Evolutionary conservation across 768 basidiomycete genomes (phyloP).

Genomic region (Xerocomellus amylosporus): DNA sequence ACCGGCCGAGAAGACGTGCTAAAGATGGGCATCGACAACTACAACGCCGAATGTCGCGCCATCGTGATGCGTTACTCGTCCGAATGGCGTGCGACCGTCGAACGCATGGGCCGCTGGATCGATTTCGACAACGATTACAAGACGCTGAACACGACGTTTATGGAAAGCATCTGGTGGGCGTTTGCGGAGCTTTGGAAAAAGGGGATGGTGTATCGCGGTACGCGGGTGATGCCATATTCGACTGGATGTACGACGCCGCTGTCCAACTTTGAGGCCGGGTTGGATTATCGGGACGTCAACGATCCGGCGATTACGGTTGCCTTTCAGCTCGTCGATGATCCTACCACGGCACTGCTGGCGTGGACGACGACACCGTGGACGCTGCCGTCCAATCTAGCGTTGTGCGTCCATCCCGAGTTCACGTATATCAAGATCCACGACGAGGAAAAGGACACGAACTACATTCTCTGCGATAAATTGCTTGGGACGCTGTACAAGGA

Average conservation of each 20-base stretch:
- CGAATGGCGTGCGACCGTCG: constrained; percentile 94
- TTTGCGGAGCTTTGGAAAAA: constrained; percentile 94
- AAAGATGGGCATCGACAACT: constrained; percentile 93
- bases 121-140: constrained; percentile 99
- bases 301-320: constrained; percentile 95
- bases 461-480: constrained; percentile 86
- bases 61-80: constrained; percentile 97
- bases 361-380: constrained; percentile 99
- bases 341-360: constrained; percentile 82
- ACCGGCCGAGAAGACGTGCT: constrained; percentile 92
- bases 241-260: constrained; percentile 94
- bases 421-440: constrained; percentile 98
- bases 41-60: constrained; percentile 93
- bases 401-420: constrained; percentile 96
- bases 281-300: constrained; percentile 87
- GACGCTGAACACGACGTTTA: constrained; percentile 88
- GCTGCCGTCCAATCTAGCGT: constrained; percentile 88
- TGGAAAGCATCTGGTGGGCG: constrained; percentile 99
- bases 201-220: constrained; percentile 86
- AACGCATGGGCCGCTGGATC: constrained; percentile 99
- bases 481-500: constrained; percentile 92
- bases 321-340: constrained; percentile 93
- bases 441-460: constrained; percentile 78
- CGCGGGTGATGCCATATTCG: constrained; percentile 97
- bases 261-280: constrained; percentile 95